Conservation (phyloP, 2,329 filamentous ascomycete species). For the Chaetomium olivaceum region DNA sequence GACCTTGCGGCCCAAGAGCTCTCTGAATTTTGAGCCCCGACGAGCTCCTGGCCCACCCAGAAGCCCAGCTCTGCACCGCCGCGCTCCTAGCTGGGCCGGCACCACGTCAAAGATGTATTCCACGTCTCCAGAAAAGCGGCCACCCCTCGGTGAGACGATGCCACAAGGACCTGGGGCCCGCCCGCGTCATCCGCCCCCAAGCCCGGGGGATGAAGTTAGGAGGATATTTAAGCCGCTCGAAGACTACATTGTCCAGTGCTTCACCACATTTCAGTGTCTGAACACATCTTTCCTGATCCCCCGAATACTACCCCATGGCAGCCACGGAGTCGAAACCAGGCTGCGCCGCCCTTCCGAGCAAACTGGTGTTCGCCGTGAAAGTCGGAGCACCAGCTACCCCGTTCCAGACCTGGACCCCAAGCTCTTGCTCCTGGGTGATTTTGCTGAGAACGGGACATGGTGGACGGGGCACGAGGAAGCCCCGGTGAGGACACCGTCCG, state of each 20-base stretch:
- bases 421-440: slow-evolving; percentile 69
- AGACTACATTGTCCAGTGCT: slow-evolving; percentile 70
- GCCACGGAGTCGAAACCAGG: slow-evolving; percentile 26
- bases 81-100: slow-evolving; percentile 34
- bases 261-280: slow-evolving; percentile 69
- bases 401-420: slow-evolving; percentile 72
- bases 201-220: slow-evolving; percentile 45
- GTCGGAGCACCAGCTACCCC: slow-evolving; percentile 42
- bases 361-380: slow-evolving; percentile 40
- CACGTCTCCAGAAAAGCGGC: slow-evolving; percentile 45
- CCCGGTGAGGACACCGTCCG: slow-evolving; percentile 39
- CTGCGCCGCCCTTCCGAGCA: slow-evolving; percentile 22
- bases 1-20: slow-evolving; percentile 12
- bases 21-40: slow-evolving; percentile 13
- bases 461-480: slow-evolving; percentile 64
- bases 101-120: slow-evolving; percentile 45
- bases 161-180: slow-evolving; percentile 20
- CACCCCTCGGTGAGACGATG: slow-evolving; percentile 18
- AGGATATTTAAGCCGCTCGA: slow-evolving; percentile 74
- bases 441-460: slow-evolving; percentile 81
- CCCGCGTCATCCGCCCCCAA: slow-evolving; percentile 20
- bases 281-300: slow-evolving; percentile 71
- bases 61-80: slow-evolving; percentile 25
- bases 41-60: neutral
- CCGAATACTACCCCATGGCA: slow-evolving; percentile 37